A percentile compares a stretch with the other conserved stretches of the same genome.
These are phyloP conservation scores for Westerdykella ornata DNA, from an alignment of 2,329 filamentous ascomycete genomes.

Conservation along the genomic window DNA sequence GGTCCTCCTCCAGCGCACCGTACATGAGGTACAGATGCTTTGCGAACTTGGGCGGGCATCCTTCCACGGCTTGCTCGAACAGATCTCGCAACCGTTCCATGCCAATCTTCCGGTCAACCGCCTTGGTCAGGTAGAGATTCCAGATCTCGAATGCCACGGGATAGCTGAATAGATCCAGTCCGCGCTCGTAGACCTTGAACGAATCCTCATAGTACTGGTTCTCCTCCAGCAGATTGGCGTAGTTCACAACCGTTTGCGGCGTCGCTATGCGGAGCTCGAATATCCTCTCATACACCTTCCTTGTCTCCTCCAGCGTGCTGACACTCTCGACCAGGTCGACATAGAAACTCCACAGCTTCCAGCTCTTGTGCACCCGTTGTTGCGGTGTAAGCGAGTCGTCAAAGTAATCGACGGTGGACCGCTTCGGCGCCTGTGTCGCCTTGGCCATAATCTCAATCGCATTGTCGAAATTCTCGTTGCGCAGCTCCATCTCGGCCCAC, in stretches of 20 bases:
- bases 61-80: slow-evolving; percentile 94
- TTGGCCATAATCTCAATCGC: slow-evolving; percentile 96
- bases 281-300: slow-evolving; percentile 91
- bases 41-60: slow-evolving; percentile 89
- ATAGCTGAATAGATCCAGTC: slow-evolving; percentile 96
- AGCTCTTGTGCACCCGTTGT: slow-evolving; percentile 96
- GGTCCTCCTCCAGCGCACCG: slow-evolving; percentile 90
- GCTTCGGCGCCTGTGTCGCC: slow-evolving; percentile 91
- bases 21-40: slow-evolving; percentile 98
- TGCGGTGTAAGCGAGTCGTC: slow-evolving; percentile 91
- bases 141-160: slow-evolving; percentile 97
- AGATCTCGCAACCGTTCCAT: slow-evolving; percentile 91
- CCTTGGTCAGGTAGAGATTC: slow-evolving; percentile 97
- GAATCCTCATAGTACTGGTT: slow-evolving; percentile 93
- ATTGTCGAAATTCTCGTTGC: slow-evolving; percentile 91
- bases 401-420: slow-evolving; percentile 98
- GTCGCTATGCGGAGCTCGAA: slow-evolving; percentile 98
- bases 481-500: slow-evolving; percentile 97
- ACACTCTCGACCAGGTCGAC: slow-evolving; percentile 96
- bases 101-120: slow-evolving; percentile 89
- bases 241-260: slow-evolving; percentile 97
- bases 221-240: slow-evolving; percentile 90
- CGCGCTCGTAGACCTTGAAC: slow-evolving; percentile 95
- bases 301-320: slow-evolving; percentile 81
- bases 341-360: slow-evolving; percentile 99